phyloP scores from a whole-genome alignment of 495 filamentous ascomycete genomes.

The Aspergillus baeticus region DNA sequence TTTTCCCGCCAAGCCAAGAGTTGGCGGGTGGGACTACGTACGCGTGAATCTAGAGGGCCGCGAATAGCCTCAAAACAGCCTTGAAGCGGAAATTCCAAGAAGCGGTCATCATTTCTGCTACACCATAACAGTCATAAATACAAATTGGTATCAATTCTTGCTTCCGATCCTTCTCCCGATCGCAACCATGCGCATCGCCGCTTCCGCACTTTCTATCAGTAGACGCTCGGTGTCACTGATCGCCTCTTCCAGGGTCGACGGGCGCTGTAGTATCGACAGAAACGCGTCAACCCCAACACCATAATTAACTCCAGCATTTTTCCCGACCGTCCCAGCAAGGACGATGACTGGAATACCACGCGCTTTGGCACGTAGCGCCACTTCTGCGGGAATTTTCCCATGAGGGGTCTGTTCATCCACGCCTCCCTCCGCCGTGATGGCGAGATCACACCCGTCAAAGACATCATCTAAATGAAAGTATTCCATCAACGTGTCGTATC shows the following conservation, averaged over 20 bases:
- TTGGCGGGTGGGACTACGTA: too few species aligned
- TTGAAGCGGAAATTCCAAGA: too few species aligned
- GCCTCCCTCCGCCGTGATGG: constrained; percentile 12
- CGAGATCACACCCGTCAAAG: constrained; percentile 9
- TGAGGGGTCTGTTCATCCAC: constrained; percentile 13
- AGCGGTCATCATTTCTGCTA: too few species aligned
- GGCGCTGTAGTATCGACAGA: constrained; percentile 12
- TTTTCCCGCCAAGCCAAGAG: too few species aligned
- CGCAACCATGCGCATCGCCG: constrained; percentile 8
- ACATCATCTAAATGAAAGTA: constrained; percentile 4
- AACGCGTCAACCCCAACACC: constrained; percentile 12
- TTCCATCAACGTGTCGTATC: constrained; percentile 12
- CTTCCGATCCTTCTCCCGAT: neutral
- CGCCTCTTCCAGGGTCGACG: constrained; percentile 13
- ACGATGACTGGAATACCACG: constrained; percentile 8
- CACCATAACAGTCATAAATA: too few species aligned
- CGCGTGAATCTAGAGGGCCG: too few species aligned
- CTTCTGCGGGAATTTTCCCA: constrained; percentile 15
- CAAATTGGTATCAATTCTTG: neutral
- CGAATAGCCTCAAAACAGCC: too few species aligned
- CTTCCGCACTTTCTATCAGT: constrained; percentile 8
- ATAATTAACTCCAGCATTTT: constrained; percentile 8
- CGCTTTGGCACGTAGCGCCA: constrained; percentile 9
- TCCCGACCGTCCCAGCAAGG: constrained; percentile 10
- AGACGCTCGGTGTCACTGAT: constrained; percentile 7